A percentile compares a stretch with the other conserved stretches of the same genome.
Conservation (phyloP, 139 green algal species). For the Limnomonas spitsbergensis region DNA sequence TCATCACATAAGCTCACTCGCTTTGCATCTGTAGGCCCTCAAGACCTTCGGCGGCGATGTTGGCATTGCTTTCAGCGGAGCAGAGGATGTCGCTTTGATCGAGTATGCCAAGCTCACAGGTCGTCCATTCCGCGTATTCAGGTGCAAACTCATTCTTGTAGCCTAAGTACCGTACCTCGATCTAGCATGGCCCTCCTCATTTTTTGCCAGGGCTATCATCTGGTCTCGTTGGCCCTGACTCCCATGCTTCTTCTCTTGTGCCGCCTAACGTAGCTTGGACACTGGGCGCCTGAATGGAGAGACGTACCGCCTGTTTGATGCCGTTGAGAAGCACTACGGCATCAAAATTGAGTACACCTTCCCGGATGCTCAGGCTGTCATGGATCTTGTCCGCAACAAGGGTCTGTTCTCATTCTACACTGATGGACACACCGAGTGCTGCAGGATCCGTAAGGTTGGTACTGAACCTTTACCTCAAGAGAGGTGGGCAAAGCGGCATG, state of each 20-base stretch:
- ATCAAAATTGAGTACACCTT: conserved; percentile 99
- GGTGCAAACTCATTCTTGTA: conserved; percentile 47
- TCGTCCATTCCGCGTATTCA: conserved; percentile 92
- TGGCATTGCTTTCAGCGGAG: conserved; percentile 91
- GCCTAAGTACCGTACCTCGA: background rate
- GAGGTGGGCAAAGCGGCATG: background rate
- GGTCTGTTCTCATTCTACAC: conserved; percentile 98
- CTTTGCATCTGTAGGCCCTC: conserved; percentile 63
- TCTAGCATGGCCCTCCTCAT: too few species aligned
- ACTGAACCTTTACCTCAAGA: background rate
- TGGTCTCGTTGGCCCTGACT: too few species aligned
- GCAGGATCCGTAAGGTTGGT: conserved; percentile 59
- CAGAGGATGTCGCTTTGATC: conserved; percentile 96
- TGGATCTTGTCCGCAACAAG: conserved; percentile 91
- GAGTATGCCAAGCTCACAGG: conserved; percentile 97
- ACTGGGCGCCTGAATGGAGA: conserved; percentile 96
- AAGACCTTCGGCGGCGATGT: conserved; percentile 82
- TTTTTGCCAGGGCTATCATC: too few species aligned
- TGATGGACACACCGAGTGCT: conserved; percentile 97
- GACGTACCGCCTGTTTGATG: conserved; percentile 93
- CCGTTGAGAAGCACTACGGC: conserved; percentile 95
- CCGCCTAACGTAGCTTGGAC: conserved; percentile 69
- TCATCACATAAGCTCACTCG: background rate
- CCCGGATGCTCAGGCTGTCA: conserved; percentile 84
- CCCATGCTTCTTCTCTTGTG: background rate